Percentiles rank a stretch among this genome's conserved stretches.
Conservation (phyloP, 495 filamentous ascomycete genomes). For the Aspergillus ostianus region DNA sequence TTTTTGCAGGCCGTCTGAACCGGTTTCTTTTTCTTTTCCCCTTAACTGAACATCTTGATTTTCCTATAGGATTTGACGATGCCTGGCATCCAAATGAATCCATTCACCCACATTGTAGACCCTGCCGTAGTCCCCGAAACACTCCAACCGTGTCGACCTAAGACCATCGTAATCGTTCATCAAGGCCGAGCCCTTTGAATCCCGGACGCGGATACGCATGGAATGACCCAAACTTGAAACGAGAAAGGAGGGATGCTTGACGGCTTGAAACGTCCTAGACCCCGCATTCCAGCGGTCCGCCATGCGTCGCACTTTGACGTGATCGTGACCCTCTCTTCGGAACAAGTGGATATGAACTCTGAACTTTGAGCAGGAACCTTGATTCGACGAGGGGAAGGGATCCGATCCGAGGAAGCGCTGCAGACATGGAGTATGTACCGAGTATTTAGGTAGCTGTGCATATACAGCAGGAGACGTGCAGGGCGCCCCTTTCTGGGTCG, state of each 20-base stretch:
- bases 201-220: neutral
- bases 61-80: too few species aligned
- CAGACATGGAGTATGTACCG: too few species aligned
- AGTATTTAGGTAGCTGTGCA: too few species aligned
- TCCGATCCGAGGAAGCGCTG: neutral
- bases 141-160: too few species aligned
- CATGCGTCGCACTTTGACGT: conserved; percentile 12
- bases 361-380: neutral
- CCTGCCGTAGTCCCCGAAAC: neutral
- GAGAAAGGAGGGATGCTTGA: conserved; percentile 15
- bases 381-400: neutral
- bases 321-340: neutral
- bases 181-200: neutral
- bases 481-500: neutral
- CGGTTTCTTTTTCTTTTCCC: too few species aligned
- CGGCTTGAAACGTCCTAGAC: conserved; percentile 23
- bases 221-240: conserved; percentile 12
- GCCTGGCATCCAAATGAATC: too few species aligned
- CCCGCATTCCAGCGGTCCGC: conserved; percentile 24
- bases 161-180: neutral
- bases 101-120: too few species aligned
- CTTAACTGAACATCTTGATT: too few species aligned
- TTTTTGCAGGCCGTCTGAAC: too few species aligned
- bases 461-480: neutral
- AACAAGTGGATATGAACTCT: neutral